A percentile compares a stretch with the other conserved stretches of the same genome.
phyloP scores from a whole-genome alignment of 2,329 filamentous ascomycete genomes.

The Cryphonectria parasitica region DNA sequence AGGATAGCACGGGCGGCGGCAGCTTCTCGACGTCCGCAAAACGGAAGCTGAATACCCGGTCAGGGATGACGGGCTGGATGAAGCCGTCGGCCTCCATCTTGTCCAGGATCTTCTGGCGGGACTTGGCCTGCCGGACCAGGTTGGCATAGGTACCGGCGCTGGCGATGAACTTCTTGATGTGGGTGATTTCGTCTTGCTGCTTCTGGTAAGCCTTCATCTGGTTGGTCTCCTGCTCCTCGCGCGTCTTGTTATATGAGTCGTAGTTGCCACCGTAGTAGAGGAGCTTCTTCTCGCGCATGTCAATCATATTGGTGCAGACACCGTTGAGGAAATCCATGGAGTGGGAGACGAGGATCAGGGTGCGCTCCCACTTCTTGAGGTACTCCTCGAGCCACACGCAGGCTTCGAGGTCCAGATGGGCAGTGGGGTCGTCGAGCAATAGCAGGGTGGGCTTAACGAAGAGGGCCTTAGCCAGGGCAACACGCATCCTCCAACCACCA shows the following conservation, averaged over 20 bases:
- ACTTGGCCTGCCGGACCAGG: conserved; percentile 98
- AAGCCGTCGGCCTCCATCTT: conserved; percentile 99
- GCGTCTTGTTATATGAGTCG: conserved; percentile 96
- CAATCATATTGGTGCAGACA: conserved; percentile 97
- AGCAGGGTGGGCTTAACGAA: conserved; percentile 98
- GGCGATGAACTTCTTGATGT: conserved; percentile 99
- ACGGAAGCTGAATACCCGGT: conserved; percentile 94
- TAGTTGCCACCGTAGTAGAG: conserved; percentile 99
- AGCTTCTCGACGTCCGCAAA: conserved; percentile 99
- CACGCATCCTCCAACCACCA: conserved; percentile 99
- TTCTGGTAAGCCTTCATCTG: conserved; percentile 99
- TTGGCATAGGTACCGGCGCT: conserved; percentile 99
- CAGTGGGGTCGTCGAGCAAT: conserved; percentile 95
- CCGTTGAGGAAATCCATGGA: conserved; percentile 99
- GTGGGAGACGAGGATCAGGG: conserved; percentile 94
- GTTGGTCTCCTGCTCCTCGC: conserved; percentile 92
- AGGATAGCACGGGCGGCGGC: conserved; percentile 93
- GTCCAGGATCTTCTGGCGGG: conserved; percentile 98
- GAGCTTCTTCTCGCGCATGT: conserved; percentile 89
- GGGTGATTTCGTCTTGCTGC: conserved; percentile 97
- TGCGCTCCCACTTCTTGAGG: conserved; percentile 99
- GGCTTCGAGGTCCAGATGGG: conserved; percentile 98
- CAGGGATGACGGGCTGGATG: conserved; percentile 84
- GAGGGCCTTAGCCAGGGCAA: conserved; percentile 93
- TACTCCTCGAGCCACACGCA: conserved; percentile 99